Percentiles rank a stretch among this genome's conserved stretches.
These are phyloP conservation scores for Eimeria praecox DNA, from an alignment of 169 alveolate genomes.

Conservation along the genomic window DNA sequence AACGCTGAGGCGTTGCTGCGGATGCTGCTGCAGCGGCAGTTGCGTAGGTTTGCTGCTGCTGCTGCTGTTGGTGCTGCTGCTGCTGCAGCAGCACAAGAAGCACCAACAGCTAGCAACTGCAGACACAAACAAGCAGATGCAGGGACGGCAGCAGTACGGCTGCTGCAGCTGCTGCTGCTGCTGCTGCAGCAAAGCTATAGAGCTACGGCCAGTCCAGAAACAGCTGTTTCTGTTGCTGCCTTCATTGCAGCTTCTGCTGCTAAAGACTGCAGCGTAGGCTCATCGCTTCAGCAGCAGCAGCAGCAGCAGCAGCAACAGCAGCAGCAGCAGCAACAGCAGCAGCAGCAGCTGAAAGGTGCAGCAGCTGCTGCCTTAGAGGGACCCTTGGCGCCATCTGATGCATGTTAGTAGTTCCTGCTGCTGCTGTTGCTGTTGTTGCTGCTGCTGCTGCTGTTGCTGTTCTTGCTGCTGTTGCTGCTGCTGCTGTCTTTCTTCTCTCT, in stretches of 20 bases:
- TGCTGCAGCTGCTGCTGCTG: not conserved
- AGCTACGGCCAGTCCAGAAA: not conserved
- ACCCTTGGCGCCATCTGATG: too few species aligned
- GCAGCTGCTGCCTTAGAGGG: too few species aligned
- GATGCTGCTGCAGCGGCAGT: not conserved
- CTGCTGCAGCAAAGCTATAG: not conserved
- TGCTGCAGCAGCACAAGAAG: not conserved
- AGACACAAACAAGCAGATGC: not conserved
- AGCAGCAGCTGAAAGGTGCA: not conserved
- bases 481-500: not conserved
- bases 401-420: not conserved
- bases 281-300: not conserved
- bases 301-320: not conserved
- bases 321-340: slow-evolving; percentile 17
- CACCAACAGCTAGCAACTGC: not conserved
- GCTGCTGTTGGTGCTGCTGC: not conserved
- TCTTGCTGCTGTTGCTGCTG: slow-evolving; percentile 1
- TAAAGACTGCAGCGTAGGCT: not conserved
- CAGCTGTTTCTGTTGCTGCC: not conserved
- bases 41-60: not conserved
- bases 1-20: not conserved
- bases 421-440: slow-evolving; percentile 36
- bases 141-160: not conserved
- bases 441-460: not conserved
- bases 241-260: not conserved